These are phyloP conservation scores for Pseudognaphalium luteoalbum DNA, from an alignment of 129 eudicot species.

Conservation along the genomic window DNA sequence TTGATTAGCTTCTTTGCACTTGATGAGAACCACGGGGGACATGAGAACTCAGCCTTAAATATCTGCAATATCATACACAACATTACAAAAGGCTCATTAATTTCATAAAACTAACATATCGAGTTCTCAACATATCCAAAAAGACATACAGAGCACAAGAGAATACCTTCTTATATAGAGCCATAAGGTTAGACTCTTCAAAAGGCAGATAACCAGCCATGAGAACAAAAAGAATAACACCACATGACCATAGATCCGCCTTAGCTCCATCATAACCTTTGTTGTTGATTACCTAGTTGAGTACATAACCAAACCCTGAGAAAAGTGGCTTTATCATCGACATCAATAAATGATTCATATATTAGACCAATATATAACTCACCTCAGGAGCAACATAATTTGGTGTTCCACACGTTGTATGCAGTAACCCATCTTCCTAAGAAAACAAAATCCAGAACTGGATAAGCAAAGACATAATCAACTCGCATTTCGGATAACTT, in stretches of 20 bases:
- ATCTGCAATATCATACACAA: constrained; percentile 44
- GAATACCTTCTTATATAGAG: constrained; percentile 83
- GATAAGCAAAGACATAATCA: not conserved
- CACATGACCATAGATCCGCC: constrained; percentile 99
- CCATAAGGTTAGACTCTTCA: constrained; percentile 88
- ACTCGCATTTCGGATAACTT: not conserved
- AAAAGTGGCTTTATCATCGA: constrained; percentile 3
- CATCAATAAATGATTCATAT: constrained; percentile 1
- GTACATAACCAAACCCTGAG: constrained; percentile 26
- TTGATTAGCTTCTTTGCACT: constrained; percentile 93
- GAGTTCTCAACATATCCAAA: constrained; percentile 1
- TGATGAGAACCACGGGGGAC: constrained; percentile 94
- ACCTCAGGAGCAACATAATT: constrained; percentile 99
- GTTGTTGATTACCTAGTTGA: constrained; percentile 75
- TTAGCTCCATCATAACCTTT: constrained; percentile 99
- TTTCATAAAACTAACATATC: not conserved
- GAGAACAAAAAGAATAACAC: constrained; percentile 95
- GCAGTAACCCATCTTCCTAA: constrained; percentile 95
- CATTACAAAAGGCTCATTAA: not conserved
- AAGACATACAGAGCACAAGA: not conserved
- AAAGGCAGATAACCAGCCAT: constrained; percentile 98
- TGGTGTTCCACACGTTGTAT: constrained; percentile 99
- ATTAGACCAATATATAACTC: constrained; percentile 13
- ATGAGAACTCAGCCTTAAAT: constrained; percentile 76
- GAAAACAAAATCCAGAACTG: not conserved